phyloP scores from a whole-genome alignment of 2,329 filamentous ascomycete species.

The Curvularia lunata region DNA sequence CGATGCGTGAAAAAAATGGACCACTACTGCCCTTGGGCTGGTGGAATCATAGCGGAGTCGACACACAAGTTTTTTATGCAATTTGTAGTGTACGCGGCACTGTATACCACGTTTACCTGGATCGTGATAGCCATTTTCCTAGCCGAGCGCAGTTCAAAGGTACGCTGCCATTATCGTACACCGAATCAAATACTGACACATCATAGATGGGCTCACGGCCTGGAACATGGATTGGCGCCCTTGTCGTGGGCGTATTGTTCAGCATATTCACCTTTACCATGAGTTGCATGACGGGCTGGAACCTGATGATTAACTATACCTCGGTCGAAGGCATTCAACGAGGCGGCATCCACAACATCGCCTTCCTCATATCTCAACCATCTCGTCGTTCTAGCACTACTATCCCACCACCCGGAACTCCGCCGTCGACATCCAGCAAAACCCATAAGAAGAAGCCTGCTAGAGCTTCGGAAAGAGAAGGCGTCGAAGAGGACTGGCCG shows the following conservation, averaged over 20 bases:
- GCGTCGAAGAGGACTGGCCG: slow-evolving; percentile 26
- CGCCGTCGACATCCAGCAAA: slow-evolving; percentile 16
- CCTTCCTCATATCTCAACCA: slow-evolving; percentile 61
- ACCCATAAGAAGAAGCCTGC: slow-evolving; percentile 15
- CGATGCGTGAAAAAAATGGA: slow-evolving; percentile 91
- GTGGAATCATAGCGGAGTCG: slow-evolving; percentile 85
- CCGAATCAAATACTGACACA: slow-evolving; percentile 1
- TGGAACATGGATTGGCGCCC: slow-evolving; percentile 63
- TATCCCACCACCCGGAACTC: slow-evolving; percentile 16
- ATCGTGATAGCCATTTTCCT: slow-evolving; percentile 70
- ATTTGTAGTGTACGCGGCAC: slow-evolving; percentile 74
- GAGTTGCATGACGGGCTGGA: slow-evolving; percentile 73
- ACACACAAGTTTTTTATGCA: slow-evolving; percentile 92
- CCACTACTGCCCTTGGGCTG: slow-evolving; percentile 96
- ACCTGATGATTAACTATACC: slow-evolving; percentile 75
- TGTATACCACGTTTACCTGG: slow-evolving; percentile 71
- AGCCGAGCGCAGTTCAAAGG: slow-evolving; percentile 58
- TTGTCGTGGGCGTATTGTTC: slow-evolving; percentile 75
- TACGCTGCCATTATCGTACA: slow-evolving; percentile 33
- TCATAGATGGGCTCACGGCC: slow-evolving; percentile 31
- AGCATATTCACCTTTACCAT: slow-evolving; percentile 81
- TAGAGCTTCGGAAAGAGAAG: not conserved
- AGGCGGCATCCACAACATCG: slow-evolving; percentile 71
- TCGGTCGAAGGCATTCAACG: slow-evolving; percentile 78
- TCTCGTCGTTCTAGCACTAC: slow-evolving; percentile 14